These are phyloP conservation scores for Curvularia verruculosa DNA, from an alignment of 2,329 filamentous ascomycete genomes.

Conservation along the genomic window DNA sequence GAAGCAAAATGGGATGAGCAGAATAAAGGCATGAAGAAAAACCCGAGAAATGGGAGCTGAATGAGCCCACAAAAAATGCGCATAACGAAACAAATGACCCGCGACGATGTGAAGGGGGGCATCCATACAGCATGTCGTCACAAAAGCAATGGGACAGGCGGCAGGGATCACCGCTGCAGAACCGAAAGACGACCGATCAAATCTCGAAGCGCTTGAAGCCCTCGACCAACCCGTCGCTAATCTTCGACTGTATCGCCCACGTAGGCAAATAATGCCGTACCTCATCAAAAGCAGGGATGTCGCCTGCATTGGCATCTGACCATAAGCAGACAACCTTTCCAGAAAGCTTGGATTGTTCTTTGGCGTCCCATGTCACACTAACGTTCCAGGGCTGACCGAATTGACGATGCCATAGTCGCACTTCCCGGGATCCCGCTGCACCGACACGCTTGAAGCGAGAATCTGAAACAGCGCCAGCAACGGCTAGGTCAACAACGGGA, in stretches of 20 bases:
- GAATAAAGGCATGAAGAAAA: slow-evolving; percentile 1
- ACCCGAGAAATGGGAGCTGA: slow-evolving; percentile 3
- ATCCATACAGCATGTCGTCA: slow-evolving; percentile 40
- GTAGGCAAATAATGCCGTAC: slow-evolving; percentile 74
- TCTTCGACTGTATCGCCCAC: slow-evolving; percentile 81
- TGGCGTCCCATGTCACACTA: slow-evolving; percentile 68
- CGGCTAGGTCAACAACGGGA: slow-evolving; percentile 68
- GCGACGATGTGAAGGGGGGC: slow-evolving; percentile 41
- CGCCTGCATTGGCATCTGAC: slow-evolving; percentile 80
- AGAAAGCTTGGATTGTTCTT: slow-evolving; percentile 42
- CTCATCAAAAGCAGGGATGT: slow-evolving; percentile 85
- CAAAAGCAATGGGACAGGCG: slow-evolving; percentile 35
- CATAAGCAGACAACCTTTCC: slow-evolving; percentile 80
- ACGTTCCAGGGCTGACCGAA: slow-evolving; percentile 81
- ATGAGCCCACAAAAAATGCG: slow-evolving; percentile 22
- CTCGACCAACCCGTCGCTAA: slow-evolving; percentile 78
- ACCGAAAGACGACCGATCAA: slow-evolving; percentile 29
- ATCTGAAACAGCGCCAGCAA: slow-evolving; percentile 67
- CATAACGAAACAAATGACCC: slow-evolving; percentile 32
- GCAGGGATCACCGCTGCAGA: slow-evolving; percentile 34
- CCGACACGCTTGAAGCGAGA: slow-evolving; percentile 69
- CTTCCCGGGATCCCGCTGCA: slow-evolving; percentile 66
- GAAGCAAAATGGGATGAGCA: slow-evolving; percentile 6
- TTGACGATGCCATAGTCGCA: slow-evolving; percentile 81
- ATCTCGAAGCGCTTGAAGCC: slow-evolving; percentile 70